A percentile compares a stretch with the other conserved stretches of the same genome.
These are phyloP conservation scores for Fusarium subtropicale DNA, from an alignment of 2,329 filamentous ascomycete species.

Conservation along the genomic window DNA sequence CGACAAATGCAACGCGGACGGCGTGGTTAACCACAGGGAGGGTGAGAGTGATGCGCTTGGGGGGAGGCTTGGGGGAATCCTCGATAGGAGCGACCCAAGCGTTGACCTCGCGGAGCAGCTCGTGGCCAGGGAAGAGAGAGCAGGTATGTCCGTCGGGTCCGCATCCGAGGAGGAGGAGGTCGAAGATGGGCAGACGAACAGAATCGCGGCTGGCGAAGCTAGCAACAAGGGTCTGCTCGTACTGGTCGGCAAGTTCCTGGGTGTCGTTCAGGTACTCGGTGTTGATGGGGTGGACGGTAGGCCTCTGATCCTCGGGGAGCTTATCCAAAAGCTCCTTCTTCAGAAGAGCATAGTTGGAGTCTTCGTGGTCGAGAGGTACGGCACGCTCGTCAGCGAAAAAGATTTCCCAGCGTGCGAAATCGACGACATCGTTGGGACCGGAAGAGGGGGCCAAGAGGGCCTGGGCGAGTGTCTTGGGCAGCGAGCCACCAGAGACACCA, in stretches of 20 bases:
- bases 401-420: slow-evolving; percentile 93
- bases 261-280: slow-evolving; percentile 73
- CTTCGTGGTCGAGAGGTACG: slow-evolving; percentile 88
- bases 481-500: slow-evolving; percentile 91
- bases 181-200: slow-evolving; percentile 94
- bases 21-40: slow-evolving; percentile 91
- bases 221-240: slow-evolving; percentile 87
- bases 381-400: slow-evolving; percentile 99
- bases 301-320: slow-evolving; percentile 75
- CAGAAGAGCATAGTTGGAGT: slow-evolving; percentile 93
- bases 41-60: slow-evolving; percentile 90
- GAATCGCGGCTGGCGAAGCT: slow-evolving; percentile 93
- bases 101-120: slow-evolving; percentile 83
- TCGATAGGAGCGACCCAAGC: slow-evolving; percentile 94
- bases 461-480: slow-evolving; percentile 87
- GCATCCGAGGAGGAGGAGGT: slow-evolving; percentile 91
- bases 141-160: slow-evolving; percentile 98
- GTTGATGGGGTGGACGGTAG: slow-evolving; percentile 85
- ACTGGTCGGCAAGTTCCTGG: slow-evolving; percentile 92
- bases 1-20: slow-evolving; percentile 88
- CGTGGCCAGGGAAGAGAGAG: slow-evolving; percentile 92
- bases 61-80: slow-evolving; percentile 94
- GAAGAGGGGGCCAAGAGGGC: slow-evolving; percentile 74
- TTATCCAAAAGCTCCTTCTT: slow-evolving; percentile 91
- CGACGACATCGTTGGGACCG: slow-evolving; percentile 69